Percentiles rank a stretch among this genome's conserved stretches.
These are phyloP conservation scores for Dovyalis caffra DNA, from an alignment of 345 rosid species.

Conservation along the genomic window DNA sequence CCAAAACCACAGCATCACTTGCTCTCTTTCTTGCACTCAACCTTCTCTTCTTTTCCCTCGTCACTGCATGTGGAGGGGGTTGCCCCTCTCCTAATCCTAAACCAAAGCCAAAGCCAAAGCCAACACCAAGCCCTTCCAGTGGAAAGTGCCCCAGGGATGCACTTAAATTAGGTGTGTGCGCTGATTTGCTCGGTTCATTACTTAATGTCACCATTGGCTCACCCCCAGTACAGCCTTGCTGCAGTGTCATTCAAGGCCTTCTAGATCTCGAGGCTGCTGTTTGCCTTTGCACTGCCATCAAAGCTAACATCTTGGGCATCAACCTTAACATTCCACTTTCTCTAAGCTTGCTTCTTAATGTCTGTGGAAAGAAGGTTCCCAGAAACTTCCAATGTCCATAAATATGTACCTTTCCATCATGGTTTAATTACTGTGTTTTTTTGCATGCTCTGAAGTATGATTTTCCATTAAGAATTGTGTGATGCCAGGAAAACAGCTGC, in stretches of 20 bases:
- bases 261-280: slow-evolving; percentile 54
- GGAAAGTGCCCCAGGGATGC: slow-evolving; percentile 49
- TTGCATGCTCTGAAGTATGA: neutral
- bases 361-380: slow-evolving; percentile 43
- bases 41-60: slow-evolving; percentile 47
- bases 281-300: slow-evolving; percentile 58
- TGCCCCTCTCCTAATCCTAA: slow-evolving; percentile 53
- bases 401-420: neutral
- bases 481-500: neutral
- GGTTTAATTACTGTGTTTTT: neutral
- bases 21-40: slow-evolving; percentile 53
- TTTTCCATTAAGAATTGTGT: neutral
- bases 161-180: slow-evolving; percentile 53
- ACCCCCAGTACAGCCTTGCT: slow-evolving; percentile 52
- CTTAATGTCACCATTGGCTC: slow-evolving; percentile 46
- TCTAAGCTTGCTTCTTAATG: slow-evolving; percentile 51
- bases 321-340: slow-evolving; percentile 49
- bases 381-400: slow-evolving; percentile 40
- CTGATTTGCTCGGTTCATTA: slow-evolving; percentile 44
- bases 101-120: slow-evolving; percentile 27
- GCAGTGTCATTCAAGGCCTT: slow-evolving; percentile 46
- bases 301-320: slow-evolving; percentile 50
- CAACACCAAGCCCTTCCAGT: slow-evolving; percentile 25
- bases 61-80: slow-evolving; percentile 35
- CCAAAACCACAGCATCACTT: slow-evolving; percentile 38